Base-by-base conservation (phyloP, 2,329 filamentous ascomycete species). In the Alternaria arbusti region DNA sequence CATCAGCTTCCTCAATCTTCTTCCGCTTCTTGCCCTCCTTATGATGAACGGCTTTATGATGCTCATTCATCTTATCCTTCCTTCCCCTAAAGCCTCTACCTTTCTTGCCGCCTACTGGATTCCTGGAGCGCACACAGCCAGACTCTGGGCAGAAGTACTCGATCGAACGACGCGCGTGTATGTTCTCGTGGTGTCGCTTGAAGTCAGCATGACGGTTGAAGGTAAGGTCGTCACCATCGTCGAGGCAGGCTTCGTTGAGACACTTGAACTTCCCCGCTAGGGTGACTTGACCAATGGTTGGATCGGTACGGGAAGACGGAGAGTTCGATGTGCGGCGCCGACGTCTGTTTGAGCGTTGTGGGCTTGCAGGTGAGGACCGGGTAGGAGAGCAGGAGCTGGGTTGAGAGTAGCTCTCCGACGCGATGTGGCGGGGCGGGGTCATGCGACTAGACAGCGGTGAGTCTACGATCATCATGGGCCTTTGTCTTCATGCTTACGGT, bases 191-290 rank as follows among this genome's bases (percentile, higher is more conserved):
- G 44, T 79, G 77, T 1, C 77, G 69, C 6, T 74, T 70, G 20
- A 79, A 70, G 50, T 79, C 77, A 1, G 77, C 77, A 13, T 74
- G 70, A 3, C 77, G 70, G 8, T 71, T 72, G 36, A 78, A 79
- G 1, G 55, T 67, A 4, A 70, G 32, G 12, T 66, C 62, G 6
- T 60, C 36, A 15, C 32, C 28, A 17, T 51, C 46, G 7, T 45
- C 17, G 12, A 47, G 23, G 46, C 77, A 79, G 1, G 51, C 23
- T 9, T 61, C 9, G 3, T 69, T 54, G 3, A 68, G 30, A 54
- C 77, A 79, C n/a, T 64, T 63, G 60, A 78, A 76, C 22, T 67
- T 72, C 1, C 71, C 70, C 40, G 65, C 56, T 3, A 57, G 52
- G 4, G 75, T 71, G 10, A 78, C 70, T 44, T 71, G 61, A n/a